Percentiles rank a stretch among this genome's conserved stretches.
Conservation (phyloP, 108 stramenopile genomes). For the Aurantiochytrium sp. region DNA sequence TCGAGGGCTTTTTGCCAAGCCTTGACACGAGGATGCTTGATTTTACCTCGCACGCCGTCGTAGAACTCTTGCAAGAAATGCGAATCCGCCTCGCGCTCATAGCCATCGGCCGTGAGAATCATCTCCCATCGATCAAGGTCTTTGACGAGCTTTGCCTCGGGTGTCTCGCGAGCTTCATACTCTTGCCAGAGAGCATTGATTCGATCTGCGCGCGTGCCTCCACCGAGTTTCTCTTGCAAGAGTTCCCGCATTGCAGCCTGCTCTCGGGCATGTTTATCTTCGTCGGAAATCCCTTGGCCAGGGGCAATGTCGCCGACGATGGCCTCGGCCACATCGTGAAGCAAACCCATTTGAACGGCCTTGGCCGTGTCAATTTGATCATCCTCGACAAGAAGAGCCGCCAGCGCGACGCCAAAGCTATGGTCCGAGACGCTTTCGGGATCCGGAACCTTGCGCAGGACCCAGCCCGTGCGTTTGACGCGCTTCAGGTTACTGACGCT, state of each 20-base stretch:
- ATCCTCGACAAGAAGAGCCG: constrained; percentile 56
- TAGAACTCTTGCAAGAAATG: background rate
- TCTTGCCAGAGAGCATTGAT: constrained; percentile 65
- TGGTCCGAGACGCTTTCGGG: constrained; percentile 69
- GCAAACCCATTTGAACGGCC: constrained; percentile 61
- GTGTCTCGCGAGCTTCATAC: constrained; percentile 58
- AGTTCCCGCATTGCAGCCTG: constrained; percentile 56
- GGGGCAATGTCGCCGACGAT: constrained; percentile 73
- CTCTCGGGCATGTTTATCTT: constrained; percentile 57
- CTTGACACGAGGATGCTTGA: background rate
- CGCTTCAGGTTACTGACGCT: constrained; percentile 47
- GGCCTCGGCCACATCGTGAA: constrained; percentile 71
- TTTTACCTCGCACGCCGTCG: background rate
- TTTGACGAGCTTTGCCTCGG: constrained; percentile 57
- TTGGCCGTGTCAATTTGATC: constrained; percentile 40
- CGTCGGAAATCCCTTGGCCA: constrained; percentile 51
- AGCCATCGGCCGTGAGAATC: constrained; percentile 70
- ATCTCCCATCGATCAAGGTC: constrained; percentile 79
- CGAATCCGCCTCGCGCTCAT: constrained; percentile 49
- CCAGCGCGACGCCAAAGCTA: constrained; percentile 63
- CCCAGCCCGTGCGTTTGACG: constrained; percentile 64
- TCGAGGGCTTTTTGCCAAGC: background rate
- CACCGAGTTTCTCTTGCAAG: background rate
- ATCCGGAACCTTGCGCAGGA: constrained; percentile 45
- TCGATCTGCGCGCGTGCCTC: constrained; percentile 24